Base-by-base conservation (phyloP, 768 basidiomycete genomes). In the Kwoniella dejecticola region DNA sequence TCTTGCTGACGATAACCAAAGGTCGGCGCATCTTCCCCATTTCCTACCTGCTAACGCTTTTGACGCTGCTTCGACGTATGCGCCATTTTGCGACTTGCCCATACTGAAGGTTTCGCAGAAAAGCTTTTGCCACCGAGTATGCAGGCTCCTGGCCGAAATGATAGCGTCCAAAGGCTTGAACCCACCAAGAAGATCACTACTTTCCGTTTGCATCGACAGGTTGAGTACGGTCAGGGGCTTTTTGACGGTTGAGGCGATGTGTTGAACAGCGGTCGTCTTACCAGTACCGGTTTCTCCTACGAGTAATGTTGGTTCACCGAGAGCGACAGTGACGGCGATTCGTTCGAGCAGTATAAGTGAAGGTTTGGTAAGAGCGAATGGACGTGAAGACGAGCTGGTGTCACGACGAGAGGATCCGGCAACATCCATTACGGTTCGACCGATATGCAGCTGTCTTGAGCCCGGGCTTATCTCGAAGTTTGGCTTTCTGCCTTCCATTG, bases 231-330 rank as follows among this genome's bases (percentile, higher is more conserved):
- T 84, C 31, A 99, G 83, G 0, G 87, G 86, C 11, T 85, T 84
- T 6, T 83, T 84, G 27, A 96, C 83, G n/a, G 89, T 78, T 1
- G 87, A 83, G 11, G 96, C 88, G 29, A 98, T 83, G 70, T 96
- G 87, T 2, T 92, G 89, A 15, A 99, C 85, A 19, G 87, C 84
- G 53, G 93, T 94, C 0, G 96, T 99, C 80, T 99, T 99, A 13
- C 96, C 96, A 0, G 96, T 99, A n/a, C 96, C 96, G 1, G 96
- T 99, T 81, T 99, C 96, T 46, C 96, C 96, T 0, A 93, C 92
- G 24, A 99, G 83, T 7, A 99, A 83, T 4, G 94, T 82, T 4
- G 96, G 92, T 73, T 99, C 96, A 13, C 80, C 79, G 46, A 88
- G 81, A 0, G 87, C 82, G 46, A 92, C 82, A 0, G 88, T 85